Conservation (phyloP, 257 asterid genomes). For the Jasminum sambac region DNA sequence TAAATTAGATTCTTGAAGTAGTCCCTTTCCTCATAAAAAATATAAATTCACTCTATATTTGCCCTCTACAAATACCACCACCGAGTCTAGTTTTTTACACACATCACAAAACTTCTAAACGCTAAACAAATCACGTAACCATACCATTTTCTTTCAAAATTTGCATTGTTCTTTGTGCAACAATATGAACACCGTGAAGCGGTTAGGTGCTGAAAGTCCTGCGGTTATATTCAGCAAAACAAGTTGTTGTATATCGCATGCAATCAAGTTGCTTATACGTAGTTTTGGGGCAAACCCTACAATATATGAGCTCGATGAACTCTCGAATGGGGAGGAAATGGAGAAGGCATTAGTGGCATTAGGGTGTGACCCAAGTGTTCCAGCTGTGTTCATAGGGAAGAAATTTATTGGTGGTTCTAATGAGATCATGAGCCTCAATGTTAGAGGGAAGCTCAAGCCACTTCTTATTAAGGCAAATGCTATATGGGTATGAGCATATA, state of each 20-base stretch:
- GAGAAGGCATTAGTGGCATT: slow-evolving; percentile 46
- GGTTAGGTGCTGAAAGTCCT: slow-evolving; percentile 43
- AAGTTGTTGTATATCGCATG: slow-evolving; percentile 59
- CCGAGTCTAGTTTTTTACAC: slow-evolving; percentile 1
- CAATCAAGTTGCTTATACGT: slow-evolving; percentile 40
- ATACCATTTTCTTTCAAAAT: background rate
- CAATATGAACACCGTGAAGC: slow-evolving; percentile 43
- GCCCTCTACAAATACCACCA: slow-evolving; percentile 26
- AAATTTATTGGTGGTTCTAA: slow-evolving; percentile 60
- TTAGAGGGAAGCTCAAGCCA: slow-evolving; percentile 52
- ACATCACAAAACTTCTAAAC: background rate
- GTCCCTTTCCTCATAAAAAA: slow-evolving; percentile 23
- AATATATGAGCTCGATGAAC: slow-evolving; percentile 46
- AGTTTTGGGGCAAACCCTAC: slow-evolving; percentile 60
- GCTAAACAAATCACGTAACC: background rate
- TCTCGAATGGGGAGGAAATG: slow-evolving; percentile 40
- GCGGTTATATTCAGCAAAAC: slow-evolving; percentile 66
- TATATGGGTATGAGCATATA: slow-evolving; percentile 45
- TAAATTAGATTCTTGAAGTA: slow-evolving; percentile 17
- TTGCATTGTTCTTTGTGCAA: background rate
- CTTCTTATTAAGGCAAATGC: slow-evolving; percentile 58
- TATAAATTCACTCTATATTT: background rate
- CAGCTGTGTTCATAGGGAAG: slow-evolving; percentile 63
- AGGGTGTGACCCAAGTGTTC: slow-evolving; percentile 57
- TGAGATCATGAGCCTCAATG: slow-evolving; percentile 60